Percentiles rank a stretch among this genome's conserved stretches.
Conservation (phyloP, 2,329 filamentous ascomycete species). For the Mycosphaerella arachidis region DNA sequence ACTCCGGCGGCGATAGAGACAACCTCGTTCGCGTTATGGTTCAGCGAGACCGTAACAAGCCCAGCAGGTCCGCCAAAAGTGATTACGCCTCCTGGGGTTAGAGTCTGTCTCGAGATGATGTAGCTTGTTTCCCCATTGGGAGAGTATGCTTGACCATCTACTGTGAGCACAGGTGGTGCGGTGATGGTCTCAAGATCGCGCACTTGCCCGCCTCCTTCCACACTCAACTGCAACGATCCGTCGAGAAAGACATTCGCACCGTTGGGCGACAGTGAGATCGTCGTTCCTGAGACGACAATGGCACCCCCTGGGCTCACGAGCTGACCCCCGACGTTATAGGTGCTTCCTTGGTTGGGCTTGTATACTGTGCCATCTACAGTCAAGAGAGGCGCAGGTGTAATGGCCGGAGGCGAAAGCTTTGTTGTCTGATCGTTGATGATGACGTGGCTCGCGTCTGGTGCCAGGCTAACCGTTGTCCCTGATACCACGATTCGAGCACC, state of each 20-base stretch:
- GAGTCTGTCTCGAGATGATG: slow-evolving; percentile 24
- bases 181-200: slow-evolving; percentile 23
- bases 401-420: slow-evolving; percentile 28
- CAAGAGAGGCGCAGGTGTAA: slow-evolving; percentile 31
- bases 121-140: slow-evolving; percentile 28
- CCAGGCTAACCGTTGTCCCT: slow-evolving; percentile 40
- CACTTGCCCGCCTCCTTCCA: slow-evolving; percentile 1
- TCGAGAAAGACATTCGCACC: slow-evolving; percentile 40
- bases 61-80: slow-evolving; percentile 21
- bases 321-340: slow-evolving; percentile 23
- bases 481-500: slow-evolving; percentile 38
- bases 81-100: slow-evolving; percentile 26
- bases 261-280: slow-evolving; percentile 38
- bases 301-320: slow-evolving; percentile 33
- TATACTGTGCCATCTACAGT: slow-evolving; percentile 30
- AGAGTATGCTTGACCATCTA: slow-evolving; percentile 26
- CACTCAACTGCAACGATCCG: slow-evolving; percentile 20
- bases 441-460: slow-evolving; percentile 36
- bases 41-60: slow-evolving; percentile 29
- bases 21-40: slow-evolving; percentile 30
- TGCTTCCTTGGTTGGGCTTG: slow-evolving; percentile 31
- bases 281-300: slow-evolving; percentile 36
- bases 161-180: slow-evolving; percentile 27
- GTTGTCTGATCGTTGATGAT: slow-evolving; percentile 39
- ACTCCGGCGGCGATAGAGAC: slow-evolving; percentile 19